phyloP scores from a whole-genome alignment of 2,329 filamentous ascomycete species.

The Rutstroemia sp. region DNA sequence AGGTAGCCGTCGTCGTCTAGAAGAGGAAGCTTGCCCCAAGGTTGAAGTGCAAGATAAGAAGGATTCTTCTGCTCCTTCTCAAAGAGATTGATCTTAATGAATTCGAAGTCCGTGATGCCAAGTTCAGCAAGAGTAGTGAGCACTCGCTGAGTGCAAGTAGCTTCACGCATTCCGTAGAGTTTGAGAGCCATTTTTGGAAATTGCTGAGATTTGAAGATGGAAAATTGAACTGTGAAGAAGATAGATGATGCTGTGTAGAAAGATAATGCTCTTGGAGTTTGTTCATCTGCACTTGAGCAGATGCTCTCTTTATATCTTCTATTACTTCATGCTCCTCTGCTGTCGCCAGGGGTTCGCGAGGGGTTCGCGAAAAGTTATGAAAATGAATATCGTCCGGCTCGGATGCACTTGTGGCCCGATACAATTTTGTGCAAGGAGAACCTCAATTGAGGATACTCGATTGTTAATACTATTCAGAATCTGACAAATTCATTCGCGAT shows the following conservation, averaged over 20 bases:
- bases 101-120: slow-evolving; percentile 23
- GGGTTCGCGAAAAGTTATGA: no score
- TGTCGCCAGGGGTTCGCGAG: no score
- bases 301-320: no score
- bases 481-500: no score
- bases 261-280: not conserved
- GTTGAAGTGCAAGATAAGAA: slow-evolving; percentile 22
- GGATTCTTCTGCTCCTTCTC: slow-evolving; percentile 24
- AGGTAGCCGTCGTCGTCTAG: slow-evolving; percentile 30
- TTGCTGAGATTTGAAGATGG: not conserved
- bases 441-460: no score
- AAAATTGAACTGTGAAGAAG: not conserved
- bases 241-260: not conserved
- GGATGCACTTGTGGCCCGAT: no score
- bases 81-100: slow-evolving; percentile 22
- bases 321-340: no score
- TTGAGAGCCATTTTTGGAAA: slow-evolving; percentile 27
- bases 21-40: slow-evolving; percentile 32
- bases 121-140: slow-evolving; percentile 27
- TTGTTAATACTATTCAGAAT: no score
- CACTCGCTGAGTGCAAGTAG: slow-evolving; percentile 27
- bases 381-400: no score
- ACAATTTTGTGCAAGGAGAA: no score
- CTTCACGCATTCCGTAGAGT: slow-evolving; percentile 24
- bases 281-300: not conserved